Conservation (phyloP, 495 filamentous ascomycete genomes). For the Bathelium albidoporum region DNA sequence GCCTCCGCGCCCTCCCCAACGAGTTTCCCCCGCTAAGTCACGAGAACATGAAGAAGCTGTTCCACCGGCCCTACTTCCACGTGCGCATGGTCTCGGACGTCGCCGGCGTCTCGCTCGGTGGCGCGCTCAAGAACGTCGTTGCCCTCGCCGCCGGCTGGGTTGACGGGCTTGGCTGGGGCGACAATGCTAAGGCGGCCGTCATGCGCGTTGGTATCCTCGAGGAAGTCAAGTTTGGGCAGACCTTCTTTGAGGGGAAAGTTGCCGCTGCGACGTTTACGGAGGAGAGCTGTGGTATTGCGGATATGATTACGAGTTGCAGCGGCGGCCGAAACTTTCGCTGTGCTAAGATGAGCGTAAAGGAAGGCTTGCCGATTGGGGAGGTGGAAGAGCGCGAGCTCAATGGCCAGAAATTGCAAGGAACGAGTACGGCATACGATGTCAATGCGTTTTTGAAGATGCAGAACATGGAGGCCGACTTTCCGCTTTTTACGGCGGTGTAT, state of each 20-base stretch:
- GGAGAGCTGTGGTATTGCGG: slow-evolving; percentile 90
- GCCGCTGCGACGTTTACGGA: slow-evolving; percentile 81
- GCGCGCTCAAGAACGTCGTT: slow-evolving; percentile 95
- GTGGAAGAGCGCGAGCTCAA: slow-evolving; percentile 85
- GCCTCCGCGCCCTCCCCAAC: slow-evolving; percentile 59
- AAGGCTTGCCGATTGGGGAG: slow-evolving; percentile 68
- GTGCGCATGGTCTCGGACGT: slow-evolving; percentile 86
- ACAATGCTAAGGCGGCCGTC: slow-evolving; percentile 93
- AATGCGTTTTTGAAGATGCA: slow-evolving; percentile 73
- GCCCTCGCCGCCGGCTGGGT: slow-evolving; percentile 93
- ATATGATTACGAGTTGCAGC: slow-evolving; percentile 87
- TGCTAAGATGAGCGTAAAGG: slow-evolving; percentile 77
- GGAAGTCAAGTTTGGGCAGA: slow-evolving; percentile 87
- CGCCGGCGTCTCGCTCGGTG: slow-evolving; percentile 88
- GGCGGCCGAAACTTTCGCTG: slow-evolving; percentile 90
- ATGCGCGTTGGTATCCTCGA: slow-evolving; percentile 93
- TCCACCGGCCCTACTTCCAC: slow-evolving; percentile 97
- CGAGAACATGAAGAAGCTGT: slow-evolving; percentile 64
- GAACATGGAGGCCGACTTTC: slow-evolving; percentile 72
- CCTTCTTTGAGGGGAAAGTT: slow-evolving; percentile 78
- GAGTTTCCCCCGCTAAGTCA: slow-evolving; percentile 81
- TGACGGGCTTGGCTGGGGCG: slow-evolving; percentile 91
- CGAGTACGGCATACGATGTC: slow-evolving; percentile 81
- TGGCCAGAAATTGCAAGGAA: slow-evolving; percentile 94
- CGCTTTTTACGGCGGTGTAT: slow-evolving; percentile 80